Evolutionary conservation across 805 yeast species (phyloP).

Genomic region (Candida ortonii): DNA sequence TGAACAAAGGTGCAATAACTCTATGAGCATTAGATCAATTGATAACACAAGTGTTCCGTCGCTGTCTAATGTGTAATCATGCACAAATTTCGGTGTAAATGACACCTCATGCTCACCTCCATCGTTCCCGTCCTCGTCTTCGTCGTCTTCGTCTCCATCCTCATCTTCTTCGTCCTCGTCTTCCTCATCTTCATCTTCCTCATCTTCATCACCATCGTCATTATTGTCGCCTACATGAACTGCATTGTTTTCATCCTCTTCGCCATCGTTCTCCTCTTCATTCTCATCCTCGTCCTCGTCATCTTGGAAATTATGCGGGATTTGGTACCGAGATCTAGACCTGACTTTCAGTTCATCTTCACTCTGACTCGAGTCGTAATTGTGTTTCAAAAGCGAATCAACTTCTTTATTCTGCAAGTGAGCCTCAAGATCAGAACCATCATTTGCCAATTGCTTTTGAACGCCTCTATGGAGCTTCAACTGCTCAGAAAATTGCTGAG

Average conservation of each 20-base stretch:
- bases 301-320: too few species aligned
- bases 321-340: too few species aligned
- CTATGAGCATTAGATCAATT: constrained; percentile 12
- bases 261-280: constrained; percentile 1
- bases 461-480: constrained; percentile 18
- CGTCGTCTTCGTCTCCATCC: constrained; percentile 15
- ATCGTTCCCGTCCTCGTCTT: constrained; percentile 17
- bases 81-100: constrained; percentile 11
- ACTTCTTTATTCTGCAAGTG: neutral
- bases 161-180: constrained; percentile 17
- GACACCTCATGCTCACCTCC: constrained; percentile 16
- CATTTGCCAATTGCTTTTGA: neutral
- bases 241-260: constrained; percentile 3
- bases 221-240: constrained; percentile 10
- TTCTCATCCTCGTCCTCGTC: constrained; percentile 9
- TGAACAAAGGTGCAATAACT: constrained; percentile 18
- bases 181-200: constrained; percentile 18
- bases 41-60: constrained; percentile 22
- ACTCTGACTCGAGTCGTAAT: too few species aligned
- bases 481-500: constrained; percentile 33
- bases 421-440: too few species aligned
- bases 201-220: constrained; percentile 15
- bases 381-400: too few species aligned
- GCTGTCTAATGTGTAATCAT: constrained; percentile 21
- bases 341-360: constrained; percentile 5